Percentiles rank a stretch among this genome's conserved stretches.
Evolutionary conservation across 2,329 filamentous ascomycete species (phyloP).

Genomic region (Pseudogymnoascus sp.): DNA sequence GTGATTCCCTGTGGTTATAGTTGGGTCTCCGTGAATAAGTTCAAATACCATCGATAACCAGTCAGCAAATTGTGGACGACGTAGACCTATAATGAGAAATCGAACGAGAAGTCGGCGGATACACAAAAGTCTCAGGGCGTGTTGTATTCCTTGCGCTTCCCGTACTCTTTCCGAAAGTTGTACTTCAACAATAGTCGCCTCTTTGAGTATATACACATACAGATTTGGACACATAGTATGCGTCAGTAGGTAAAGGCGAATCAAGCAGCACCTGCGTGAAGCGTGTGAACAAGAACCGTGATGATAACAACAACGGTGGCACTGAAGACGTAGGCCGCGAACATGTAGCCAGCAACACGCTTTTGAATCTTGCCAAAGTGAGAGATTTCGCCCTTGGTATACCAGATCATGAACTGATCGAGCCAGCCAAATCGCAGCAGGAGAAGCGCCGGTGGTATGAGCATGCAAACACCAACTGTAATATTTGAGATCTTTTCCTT

Average conservation of each 20-base stretch:
- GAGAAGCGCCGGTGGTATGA: conserved; percentile 25
- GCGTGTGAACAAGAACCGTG: neutral
- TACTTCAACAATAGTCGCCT: conserved; percentile 1
- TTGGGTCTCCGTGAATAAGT: conserved; percentile 4
- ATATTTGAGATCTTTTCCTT: conserved; percentile 21
- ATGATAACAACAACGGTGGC: conserved; percentile 6
- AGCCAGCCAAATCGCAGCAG: conserved; percentile 22
- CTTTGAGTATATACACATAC: conserved; percentile 7
- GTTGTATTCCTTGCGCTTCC: neutral
- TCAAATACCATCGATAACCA: conserved; percentile 1
- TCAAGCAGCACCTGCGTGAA: neutral
- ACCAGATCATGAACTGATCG: conserved; percentile 23
- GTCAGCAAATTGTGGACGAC: conserved; percentile 9
- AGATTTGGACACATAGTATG: neutral
- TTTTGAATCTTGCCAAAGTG: conserved; percentile 22
- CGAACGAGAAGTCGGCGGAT: neutral
- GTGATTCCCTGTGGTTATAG: neutral
- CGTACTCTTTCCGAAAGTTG: neutral
- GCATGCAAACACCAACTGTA: conserved; percentile 21
- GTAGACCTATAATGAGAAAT: neutral
- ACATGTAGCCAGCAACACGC: conserved; percentile 10
- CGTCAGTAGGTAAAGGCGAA: neutral
- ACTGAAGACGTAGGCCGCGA: neutral
- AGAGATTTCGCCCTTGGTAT: conserved; percentile 20
- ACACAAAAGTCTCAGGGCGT: neutral